phyloP scores from a whole-genome alignment of 1,284 basidiomycete genomes.

The Moniliella sp. region DNA sequence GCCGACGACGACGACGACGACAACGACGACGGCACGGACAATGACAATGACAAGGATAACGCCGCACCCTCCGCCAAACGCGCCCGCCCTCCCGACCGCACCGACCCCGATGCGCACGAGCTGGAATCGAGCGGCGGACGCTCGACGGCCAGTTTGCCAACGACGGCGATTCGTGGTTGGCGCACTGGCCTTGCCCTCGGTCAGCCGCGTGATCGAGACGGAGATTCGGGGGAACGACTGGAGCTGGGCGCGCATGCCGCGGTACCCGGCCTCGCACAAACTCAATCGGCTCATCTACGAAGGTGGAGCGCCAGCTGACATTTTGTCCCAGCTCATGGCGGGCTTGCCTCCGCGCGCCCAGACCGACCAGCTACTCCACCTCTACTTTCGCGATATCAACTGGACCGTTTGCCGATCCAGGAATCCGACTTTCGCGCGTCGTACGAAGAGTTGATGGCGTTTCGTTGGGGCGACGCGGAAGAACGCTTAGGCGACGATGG shows the following conservation, averaged over 20 bases:
- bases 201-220: slow-evolving; percentile 21
- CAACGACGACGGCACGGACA: not conserved
- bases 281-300: slow-evolving; percentile 23
- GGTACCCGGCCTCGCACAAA: slow-evolving; percentile 21
- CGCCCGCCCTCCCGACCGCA: not conserved
- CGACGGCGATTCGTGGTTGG: slow-evolving; percentile 27
- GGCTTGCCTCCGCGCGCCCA: slow-evolving; percentile 13
- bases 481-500: slow-evolving; percentile 39
- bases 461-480: slow-evolving; percentile 16
- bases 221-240: slow-evolving; percentile 22
- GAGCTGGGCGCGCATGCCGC: slow-evolving; percentile 22
- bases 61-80: not conserved
- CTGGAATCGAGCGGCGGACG: slow-evolving; percentile 1
- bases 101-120: not conserved
- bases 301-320: slow-evolving; percentile 20
- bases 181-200: slow-evolving; percentile 22
- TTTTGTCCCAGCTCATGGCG: slow-evolving; percentile 19
- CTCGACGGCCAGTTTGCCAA: slow-evolving; percentile 21
- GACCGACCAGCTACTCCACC: slow-evolving; percentile 17
- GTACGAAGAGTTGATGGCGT: slow-evolving; percentile 54
- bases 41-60: not conserved
- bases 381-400: slow-evolving; percentile 44
- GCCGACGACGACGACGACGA: not conserved
- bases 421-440: slow-evolving; percentile 61
- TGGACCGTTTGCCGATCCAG: slow-evolving; percentile 79